Percentiles rank a stretch among this genome's conserved stretches.
These are phyloP conservation scores for Verticillium alfalfae DNA, from an alignment of 2,329 filamentous ascomycete species.

Conservation along the genomic window DNA sequence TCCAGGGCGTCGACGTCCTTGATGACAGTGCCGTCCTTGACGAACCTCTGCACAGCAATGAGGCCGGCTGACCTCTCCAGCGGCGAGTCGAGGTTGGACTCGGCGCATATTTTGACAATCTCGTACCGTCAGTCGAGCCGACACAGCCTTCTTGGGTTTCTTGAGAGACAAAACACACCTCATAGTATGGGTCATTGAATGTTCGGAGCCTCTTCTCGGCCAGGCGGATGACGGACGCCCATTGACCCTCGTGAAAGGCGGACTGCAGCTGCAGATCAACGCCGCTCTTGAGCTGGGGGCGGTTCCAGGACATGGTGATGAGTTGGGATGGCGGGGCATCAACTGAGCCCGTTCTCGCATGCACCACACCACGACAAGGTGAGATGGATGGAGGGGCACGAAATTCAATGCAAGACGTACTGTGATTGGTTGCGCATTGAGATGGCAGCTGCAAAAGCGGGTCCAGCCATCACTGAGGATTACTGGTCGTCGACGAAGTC, in stretches of 20 bases:
- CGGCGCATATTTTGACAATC: constrained; percentile 43
- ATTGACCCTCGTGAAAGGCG: constrained; percentile 50
- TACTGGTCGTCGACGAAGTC: too few species aligned
- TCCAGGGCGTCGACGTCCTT: constrained; percentile 47
- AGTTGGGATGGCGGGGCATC: constrained; percentile 16
- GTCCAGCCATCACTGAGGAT: background rate
- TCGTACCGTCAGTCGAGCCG: constrained; percentile 13
- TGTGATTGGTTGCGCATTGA: background rate
- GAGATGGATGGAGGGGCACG: constrained; percentile 10
- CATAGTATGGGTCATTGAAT: constrained; percentile 50
- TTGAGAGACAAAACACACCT: constrained; percentile 29
- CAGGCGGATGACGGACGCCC: constrained; percentile 43
- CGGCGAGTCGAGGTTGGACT: constrained; percentile 46
- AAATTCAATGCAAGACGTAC: background rate
- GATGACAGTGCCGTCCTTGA: constrained; percentile 38
- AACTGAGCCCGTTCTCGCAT: constrained; percentile 14
- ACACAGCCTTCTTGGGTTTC: background rate
- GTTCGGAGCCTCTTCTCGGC: constrained; percentile 45
- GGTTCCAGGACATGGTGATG: constrained; percentile 12
- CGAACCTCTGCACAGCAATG: constrained; percentile 36
- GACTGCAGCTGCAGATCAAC: constrained; percentile 50
- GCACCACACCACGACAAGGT: background rate
- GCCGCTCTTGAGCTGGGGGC: constrained; percentile 38
- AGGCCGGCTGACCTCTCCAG: constrained; percentile 37
- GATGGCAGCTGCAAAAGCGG: background rate